Conservation (phyloP, 2,329 filamentous ascomycete species). For the Plenodomus tracheiphilus region DNA sequence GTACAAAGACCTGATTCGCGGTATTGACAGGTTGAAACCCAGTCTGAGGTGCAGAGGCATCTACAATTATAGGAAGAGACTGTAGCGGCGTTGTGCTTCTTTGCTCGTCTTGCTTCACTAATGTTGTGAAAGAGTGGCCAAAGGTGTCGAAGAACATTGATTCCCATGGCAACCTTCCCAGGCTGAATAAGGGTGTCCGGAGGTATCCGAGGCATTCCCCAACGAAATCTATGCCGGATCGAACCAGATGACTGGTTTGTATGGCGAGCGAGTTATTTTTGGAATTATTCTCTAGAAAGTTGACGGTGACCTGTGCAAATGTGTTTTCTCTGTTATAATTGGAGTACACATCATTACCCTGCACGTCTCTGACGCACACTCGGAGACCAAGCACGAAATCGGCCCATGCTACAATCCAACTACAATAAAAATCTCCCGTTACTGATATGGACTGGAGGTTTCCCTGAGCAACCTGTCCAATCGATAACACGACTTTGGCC, state of each 20-base stretch:
- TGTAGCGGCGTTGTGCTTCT: background rate
- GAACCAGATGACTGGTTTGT: background rate
- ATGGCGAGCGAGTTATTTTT: background rate
- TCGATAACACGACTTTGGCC: background rate
- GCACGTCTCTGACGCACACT: constrained; percentile 1
- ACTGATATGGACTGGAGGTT: background rate
- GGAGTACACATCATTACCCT: background rate
- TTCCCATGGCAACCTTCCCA: constrained; percentile 3
- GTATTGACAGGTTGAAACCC: background rate
- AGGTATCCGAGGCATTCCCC: background rate
- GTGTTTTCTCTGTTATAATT: background rate
- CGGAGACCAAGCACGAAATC: constrained; percentile 7
- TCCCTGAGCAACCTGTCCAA: constrained; percentile 3
- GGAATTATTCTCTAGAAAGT: background rate
- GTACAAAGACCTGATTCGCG: background rate
- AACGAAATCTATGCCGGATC: constrained; percentile 2
- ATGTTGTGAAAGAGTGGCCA: background rate
- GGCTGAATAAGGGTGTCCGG: too few species aligned
- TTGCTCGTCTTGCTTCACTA: background rate
- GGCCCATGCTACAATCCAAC: constrained; percentile 6
- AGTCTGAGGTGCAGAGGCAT: background rate
- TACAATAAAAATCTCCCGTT: constrained; percentile 2
- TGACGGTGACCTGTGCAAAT: background rate
- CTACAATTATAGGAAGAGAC: background rate
- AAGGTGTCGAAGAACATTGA: constrained; percentile 5